phyloP scores from a whole-genome alignment of 495 filamentous ascomycete genomes.

The Aspergillus panamensis region DNA sequence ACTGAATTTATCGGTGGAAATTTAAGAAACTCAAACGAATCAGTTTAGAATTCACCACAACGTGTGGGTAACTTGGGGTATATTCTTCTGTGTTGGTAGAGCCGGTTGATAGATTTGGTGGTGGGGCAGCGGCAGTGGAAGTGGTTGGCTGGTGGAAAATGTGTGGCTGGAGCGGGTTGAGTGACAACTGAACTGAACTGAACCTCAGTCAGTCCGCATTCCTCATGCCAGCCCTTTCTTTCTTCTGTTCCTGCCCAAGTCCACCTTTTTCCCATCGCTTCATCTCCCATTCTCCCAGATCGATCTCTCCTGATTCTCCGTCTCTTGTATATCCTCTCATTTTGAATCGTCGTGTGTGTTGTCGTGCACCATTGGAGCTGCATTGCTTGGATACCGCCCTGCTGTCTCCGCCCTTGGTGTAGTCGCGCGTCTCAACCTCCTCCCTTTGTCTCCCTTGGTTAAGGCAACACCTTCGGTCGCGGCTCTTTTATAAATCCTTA shows the following conservation, averaged over 20 bases:
- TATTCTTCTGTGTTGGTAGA: background rate
- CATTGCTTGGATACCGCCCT: slow-evolving; percentile 2
- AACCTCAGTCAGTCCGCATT: slow-evolving; percentile 2
- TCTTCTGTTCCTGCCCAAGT: background rate
- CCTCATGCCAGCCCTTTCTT: slow-evolving; percentile 6
- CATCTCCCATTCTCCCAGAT: slow-evolving; percentile 6
- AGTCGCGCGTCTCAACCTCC: slow-evolving; percentile 17
- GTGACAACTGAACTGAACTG: background rate
- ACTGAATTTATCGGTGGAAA: background rate
- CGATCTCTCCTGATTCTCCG: slow-evolving; percentile 1
- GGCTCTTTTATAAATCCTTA: background rate
- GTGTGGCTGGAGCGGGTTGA: slow-evolving; percentile 16
- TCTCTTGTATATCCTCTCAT: slow-evolving; percentile 11
- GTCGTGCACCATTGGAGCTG: slow-evolving; percentile 1
- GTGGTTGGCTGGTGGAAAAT: slow-evolving; percentile 11
- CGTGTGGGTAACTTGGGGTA: background rate
- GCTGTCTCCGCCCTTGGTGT: slow-evolving; percentile 12
- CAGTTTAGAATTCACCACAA: background rate
- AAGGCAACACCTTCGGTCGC: background rate
- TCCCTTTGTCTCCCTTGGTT: slow-evolving; percentile 19
- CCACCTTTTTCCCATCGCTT: slow-evolving; percentile 1
- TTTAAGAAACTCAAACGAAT: background rate
- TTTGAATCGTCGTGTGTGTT: background rate
- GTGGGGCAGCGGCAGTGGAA: background rate
- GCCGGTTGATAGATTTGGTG: background rate